Evolutionary conservation across 139 green algal species (phyloP).

Genomic region (Astrephomene gubernaculifera): DNA sequence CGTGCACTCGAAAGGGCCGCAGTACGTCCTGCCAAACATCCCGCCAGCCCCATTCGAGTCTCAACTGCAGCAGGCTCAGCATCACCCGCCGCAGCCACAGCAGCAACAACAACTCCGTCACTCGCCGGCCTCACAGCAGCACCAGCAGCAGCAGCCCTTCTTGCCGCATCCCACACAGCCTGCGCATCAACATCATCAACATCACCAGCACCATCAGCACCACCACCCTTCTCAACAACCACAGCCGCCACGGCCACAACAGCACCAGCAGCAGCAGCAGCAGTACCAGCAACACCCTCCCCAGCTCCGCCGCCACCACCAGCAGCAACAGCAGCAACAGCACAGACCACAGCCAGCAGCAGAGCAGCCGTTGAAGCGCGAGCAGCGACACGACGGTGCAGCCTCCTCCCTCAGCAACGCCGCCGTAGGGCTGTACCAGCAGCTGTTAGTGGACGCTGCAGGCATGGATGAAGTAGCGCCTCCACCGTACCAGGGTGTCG

Average conservation of each 20-base stretch:
- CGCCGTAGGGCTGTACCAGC: background rate
- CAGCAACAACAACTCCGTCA: background rate
- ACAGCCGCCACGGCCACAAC: background rate
- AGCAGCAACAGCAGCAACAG: slow-evolving; percentile 1
- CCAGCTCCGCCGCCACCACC: background rate
- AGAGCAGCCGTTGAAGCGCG: background rate
- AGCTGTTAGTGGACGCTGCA: too few species aligned
- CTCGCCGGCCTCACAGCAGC: background rate
- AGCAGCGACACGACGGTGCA: background rate
- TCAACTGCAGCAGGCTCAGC: background rate
- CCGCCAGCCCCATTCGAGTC: background rate
- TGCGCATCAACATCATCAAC: background rate
- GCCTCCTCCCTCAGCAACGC: background rate
- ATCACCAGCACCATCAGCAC: background rate
- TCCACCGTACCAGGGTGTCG: too few species aligned
- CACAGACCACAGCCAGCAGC: background rate
- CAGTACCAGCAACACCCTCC: background rate
- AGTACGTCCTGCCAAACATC: too few species aligned
- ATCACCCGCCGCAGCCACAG: background rate
- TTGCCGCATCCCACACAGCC: background rate
- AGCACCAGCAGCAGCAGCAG: background rate
- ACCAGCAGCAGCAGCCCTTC: background rate
- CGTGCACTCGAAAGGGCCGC: too few species aligned
- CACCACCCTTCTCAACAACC: background rate
- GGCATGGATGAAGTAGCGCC: too few species aligned